Base-by-base conservation (phyloP, 176 grass and related monocot genomes). In the Otatea glauca region DNA sequence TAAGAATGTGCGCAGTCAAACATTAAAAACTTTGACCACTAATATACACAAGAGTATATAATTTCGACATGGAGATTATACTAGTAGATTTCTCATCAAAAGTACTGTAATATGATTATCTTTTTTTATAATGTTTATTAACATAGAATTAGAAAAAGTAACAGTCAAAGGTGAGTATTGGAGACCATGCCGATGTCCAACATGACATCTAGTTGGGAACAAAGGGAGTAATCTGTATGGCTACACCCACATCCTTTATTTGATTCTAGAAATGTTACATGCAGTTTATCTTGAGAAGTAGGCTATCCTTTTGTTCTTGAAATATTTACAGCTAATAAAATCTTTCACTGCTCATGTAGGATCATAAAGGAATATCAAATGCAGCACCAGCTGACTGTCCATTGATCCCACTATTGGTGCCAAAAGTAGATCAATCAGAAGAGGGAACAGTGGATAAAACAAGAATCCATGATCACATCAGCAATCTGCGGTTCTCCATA, bases 281-380 rank as follows among this genome's bases (percentile, higher is more conserved):
- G n/a, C 20, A 43, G 24, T 70, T 70, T 83, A 18, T 82, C 41
- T 53, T 49, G 0, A 83, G 13, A 77, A 56, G 17, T 84, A 9
- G 11, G 12, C 32, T 64, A 44, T 17, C 77, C 64, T 77, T n/a
- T 53, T 88, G 37, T 72, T 80, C 38, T 77, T 81, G 17, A 41
- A 78, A 73, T 86, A 42, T 56, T 83, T 32, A 61, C 42, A 41
- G 76, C 29, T 45, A 38, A 82, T 55, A n/a, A 53, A 54, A 63
- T 66, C 21, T 74, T 86, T 79, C 58, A 79, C 27, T 70, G 29
- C 44, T 86, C 66, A 56, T 88, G 70, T 81, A 99, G 96, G 96
- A 99, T 84, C 93, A 99, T 68, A 84, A 53, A 81, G 96, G 96
- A 83, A 99, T 99, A 92, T 99, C 96, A 87, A 99, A 99, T 94